Base-by-base conservation (phyloP, 352 stramenopile species). In the Globisporangium emineosum region DNA sequence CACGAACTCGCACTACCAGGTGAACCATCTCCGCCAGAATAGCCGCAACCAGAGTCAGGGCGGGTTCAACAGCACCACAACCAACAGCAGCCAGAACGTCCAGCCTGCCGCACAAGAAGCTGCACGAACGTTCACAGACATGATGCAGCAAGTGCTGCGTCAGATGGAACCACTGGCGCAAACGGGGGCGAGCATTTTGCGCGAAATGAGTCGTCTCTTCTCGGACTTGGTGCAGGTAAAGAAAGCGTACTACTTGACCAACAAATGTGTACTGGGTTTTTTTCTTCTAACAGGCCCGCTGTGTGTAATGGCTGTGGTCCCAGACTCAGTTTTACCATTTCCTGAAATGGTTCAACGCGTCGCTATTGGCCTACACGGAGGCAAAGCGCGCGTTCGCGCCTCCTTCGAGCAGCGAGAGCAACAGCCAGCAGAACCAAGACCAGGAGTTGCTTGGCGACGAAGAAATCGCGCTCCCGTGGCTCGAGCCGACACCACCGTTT, bases 91-190 rank as follows among this genome's bases (percentile, higher is more conserved):
- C 40, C 66, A 76, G 29, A 89, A 71, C 50, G 73, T 94, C 17
- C 77, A 78, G 57, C 72, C 82, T 9, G 59, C 89, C 43, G 86
- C 81, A 0, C 72, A 87, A 17, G 70, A 89, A 32, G 70, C 77
- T n/a, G 80, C 79, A 12, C 77, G 62, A 17, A 73, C 65, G 21
- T 88, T 91, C 56, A 81, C 71, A 1, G 75, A 91, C 12, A 88
- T 86, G 73, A 91, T 93, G 76, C 84, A 93, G 67, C 77, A 88
- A 55, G 81, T 90, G 27, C 61, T 95, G 43, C 78, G 75, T 17
- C 84, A 91, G 68, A 91, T 92, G 81, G 75, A 92, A 62, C 83
- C 84, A 8, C 73, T 95, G 25, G 74, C 91, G 17, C 78, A 87
- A 66, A 90, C 78, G 15, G 84, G 84, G 0, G 78, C 80, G 29